Conservation (phyloP, 2,329 filamentous ascomycete species). For the Colletotrichum lentis region DNA sequence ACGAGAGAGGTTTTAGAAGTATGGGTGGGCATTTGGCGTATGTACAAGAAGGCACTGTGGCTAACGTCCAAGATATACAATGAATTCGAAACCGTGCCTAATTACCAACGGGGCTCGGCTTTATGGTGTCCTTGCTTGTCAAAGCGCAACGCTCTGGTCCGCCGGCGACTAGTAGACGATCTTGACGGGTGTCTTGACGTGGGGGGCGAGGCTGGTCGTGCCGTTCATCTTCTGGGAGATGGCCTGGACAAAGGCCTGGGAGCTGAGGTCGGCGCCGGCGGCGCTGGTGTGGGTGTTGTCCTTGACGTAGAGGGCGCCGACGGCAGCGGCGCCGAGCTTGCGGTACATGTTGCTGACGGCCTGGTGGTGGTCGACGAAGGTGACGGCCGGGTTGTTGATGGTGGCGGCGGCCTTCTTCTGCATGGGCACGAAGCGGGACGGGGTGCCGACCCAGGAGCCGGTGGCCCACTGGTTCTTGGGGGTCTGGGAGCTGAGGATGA, state of each 20-base stretch:
- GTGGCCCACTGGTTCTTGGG: slow-evolving; percentile 67
- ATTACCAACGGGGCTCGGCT: not conserved
- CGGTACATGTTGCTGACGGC: slow-evolving; percentile 64
- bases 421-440: slow-evolving; percentile 65
- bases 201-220: slow-evolving; percentile 40
- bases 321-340: slow-evolving; percentile 57
- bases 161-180: slow-evolving; percentile 29
- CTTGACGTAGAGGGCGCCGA: slow-evolving; percentile 63
- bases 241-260: slow-evolving; percentile 58
- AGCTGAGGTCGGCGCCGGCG: slow-evolving; percentile 61
- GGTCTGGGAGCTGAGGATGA: slow-evolving; percentile 66
- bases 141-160: too few species aligned
- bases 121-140: not conserved
- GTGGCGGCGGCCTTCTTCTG: slow-evolving; percentile 48
- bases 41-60: not conserved
- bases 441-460: slow-evolving; percentile 58
- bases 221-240: slow-evolving; percentile 45
- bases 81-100: not conserved
- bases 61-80: not conserved
- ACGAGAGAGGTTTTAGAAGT: too few species aligned
- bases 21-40: not conserved
- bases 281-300: slow-evolving; percentile 71
- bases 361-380: slow-evolving; percentile 66
- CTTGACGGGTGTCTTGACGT: slow-evolving; percentile 41
- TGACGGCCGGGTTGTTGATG: slow-evolving; percentile 48